Evolutionary conservation across 75 land plant genomes (phyloP).

Genomic region (Ceratopteris richardii): DNA sequence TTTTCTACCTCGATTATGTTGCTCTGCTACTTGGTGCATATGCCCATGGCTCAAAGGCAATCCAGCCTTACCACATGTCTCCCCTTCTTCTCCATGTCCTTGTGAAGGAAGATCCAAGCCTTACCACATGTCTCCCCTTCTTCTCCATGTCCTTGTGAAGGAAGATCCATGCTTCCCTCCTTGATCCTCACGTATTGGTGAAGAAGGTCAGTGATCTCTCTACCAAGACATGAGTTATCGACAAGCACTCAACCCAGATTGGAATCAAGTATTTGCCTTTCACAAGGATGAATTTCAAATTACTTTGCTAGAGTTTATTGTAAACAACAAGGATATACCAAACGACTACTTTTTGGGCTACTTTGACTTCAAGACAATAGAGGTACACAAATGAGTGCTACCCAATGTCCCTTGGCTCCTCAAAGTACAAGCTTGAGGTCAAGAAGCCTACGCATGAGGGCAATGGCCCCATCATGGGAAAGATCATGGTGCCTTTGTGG

Average conservation of each 20-base stretch:
- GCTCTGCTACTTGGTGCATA: too few species aligned
- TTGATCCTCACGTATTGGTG: constrained; percentile 12
- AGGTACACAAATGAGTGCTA: constrained; percentile 55
- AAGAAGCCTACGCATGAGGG: constrained; percentile 21
- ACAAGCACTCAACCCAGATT: constrained; percentile 55
- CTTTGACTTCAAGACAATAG: constrained; percentile 45
- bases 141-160: too few species aligned
- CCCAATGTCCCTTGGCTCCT: constrained; percentile 72
- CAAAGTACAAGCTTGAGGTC: constrained; percentile 43
- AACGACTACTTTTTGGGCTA: constrained; percentile 65
- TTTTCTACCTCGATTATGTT: too few species aligned
- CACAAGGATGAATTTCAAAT: too few species aligned
- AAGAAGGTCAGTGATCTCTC: background rate
- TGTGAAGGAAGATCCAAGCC: too few species aligned
- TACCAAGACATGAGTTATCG: background rate
- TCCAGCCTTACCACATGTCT: too few species aligned
- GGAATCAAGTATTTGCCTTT: constrained; percentile 64
- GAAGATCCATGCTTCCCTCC: too few species aligned
- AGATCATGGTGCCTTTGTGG: constrained; percentile 66
- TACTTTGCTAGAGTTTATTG: constrained; percentile 34
- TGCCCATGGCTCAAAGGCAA: too few species aligned
- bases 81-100: too few species aligned
- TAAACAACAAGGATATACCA: constrained; percentile 46
- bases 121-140: too few species aligned
- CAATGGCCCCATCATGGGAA: constrained; percentile 49